These are phyloP conservation scores for Stephania japonica DNA, from an alignment of 164 flowering plant genomes.

Conservation along the genomic window DNA sequence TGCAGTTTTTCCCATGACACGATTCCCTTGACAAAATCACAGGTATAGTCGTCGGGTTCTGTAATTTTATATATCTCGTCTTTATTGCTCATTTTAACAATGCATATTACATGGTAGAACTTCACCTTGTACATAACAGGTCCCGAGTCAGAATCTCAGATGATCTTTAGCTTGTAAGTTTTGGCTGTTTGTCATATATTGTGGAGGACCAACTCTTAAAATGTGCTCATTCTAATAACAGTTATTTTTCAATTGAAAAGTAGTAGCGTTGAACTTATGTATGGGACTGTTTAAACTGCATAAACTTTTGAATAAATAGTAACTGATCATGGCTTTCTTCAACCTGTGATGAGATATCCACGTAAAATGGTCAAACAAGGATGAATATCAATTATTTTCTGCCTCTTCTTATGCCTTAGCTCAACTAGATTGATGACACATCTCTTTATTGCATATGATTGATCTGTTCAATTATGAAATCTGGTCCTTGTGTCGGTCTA, in stretches of 20 bases:
- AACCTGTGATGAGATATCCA: not conserved
- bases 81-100: not conserved
- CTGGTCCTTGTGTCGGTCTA: not conserved
- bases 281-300: not conserved
- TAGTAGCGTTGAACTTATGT: not conserved
- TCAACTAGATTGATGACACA: too few species aligned
- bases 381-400: too few species aligned
- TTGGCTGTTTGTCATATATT: too few species aligned
- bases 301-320: not conserved
- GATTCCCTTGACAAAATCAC: conserved; percentile 65
- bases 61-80: not conserved
- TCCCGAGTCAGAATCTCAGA: too few species aligned
- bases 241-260: not conserved
- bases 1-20: conserved; percentile 84
- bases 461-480: not conserved
- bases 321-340: not conserved
- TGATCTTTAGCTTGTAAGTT: too few species aligned
- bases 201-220: not conserved
- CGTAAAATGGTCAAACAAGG: too few species aligned
- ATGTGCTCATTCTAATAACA: too few species aligned
- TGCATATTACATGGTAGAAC: not conserved
- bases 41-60: conserved; percentile 31
- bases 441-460: too few species aligned
- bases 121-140: too few species aligned
- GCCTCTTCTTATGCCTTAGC: too few species aligned